Percentiles rank a stretch among this genome's conserved stretches.
phyloP scores from a whole-genome alignment of 208 protist genomes.

The Leishmania lainsoni region DNA sequence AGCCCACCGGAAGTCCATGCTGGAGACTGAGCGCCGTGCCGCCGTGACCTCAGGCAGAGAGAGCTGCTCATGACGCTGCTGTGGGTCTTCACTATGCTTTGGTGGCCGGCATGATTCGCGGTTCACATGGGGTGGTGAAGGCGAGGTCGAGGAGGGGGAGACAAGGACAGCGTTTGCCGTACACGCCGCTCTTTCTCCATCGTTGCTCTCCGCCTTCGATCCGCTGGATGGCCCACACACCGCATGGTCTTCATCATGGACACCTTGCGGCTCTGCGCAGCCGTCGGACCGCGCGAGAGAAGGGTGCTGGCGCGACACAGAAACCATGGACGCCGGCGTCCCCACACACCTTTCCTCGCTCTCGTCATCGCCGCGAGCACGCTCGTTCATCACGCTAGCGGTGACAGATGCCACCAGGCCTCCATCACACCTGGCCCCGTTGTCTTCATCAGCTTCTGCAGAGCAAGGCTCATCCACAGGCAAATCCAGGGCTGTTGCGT shows the following conservation, averaged over 20 bases:
- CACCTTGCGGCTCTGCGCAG: too few species aligned
- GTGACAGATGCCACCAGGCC: not conserved
- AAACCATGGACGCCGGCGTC: not conserved
- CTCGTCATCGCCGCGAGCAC: not conserved
- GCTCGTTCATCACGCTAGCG: not conserved
- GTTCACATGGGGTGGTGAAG: not conserved
- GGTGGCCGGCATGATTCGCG: not conserved
- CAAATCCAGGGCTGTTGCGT: not conserved
- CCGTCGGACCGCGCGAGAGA: not conserved
- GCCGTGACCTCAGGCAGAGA: not conserved
- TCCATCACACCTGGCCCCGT: not conserved
- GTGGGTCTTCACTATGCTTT: not conserved
- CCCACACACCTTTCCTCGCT: not conserved
- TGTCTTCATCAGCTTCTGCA: not conserved
- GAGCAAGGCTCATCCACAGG: constrained; percentile 1
- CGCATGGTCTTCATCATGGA: not conserved
- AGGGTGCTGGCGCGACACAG: not conserved
- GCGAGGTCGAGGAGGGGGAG: not conserved
- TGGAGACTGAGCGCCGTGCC: constrained; percentile 28
- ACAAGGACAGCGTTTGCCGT: not conserved
- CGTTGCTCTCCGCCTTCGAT: not conserved
- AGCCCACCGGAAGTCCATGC: constrained; percentile 56
- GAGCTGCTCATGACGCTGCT: not conserved
- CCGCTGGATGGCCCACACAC: not conserved
- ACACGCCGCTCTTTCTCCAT: not conserved